Base-by-base conservation (phyloP, 2,329 filamentous ascomycete genomes). In the Venturia aucupariae region DNA sequence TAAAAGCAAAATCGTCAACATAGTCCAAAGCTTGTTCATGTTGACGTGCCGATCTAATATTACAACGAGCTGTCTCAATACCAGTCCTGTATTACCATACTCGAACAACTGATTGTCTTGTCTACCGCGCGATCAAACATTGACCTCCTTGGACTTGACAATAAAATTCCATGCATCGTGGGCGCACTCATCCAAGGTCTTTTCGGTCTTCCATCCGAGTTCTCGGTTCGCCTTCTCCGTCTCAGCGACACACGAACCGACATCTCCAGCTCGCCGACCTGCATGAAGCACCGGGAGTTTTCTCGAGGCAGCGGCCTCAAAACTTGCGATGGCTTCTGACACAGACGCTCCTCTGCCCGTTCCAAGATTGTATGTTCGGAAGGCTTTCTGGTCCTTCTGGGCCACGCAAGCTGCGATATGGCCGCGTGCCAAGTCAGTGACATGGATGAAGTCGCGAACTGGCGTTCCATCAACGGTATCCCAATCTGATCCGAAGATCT, bases 381-480 rank as follows among this genome's bases (percentile, higher is more conserved):
- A 77, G 5, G 74, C 67, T 2, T 73, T 66, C 60, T 69, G 69
- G 41, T 71, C 70, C 35, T 68, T 71, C 22, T 71, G 72, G 35
- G 74, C 73, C 5, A 72, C 70, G 61, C 86, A 75, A 1, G 86
- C 86, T 5, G 85, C 84, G 44, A 87, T 80, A 72, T 89, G 86
- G 4, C 84, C 86, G 51, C 82, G 78, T 7, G 85, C 85, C 54
- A 89, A 78, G 72, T 88, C 86, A 19, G 81, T 82, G 46, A 88
- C 86, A 68, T 88, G 86, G 68, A 88, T 86, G 70, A 86, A 89
- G 72, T 89, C 86, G 48, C 86, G 82, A 51, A 88, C 80, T 1
- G 85, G 84, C 0, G 86, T 88, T n/a, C 86, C 86, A 68, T 89
- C 86, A 3, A 78, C 75, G 0, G 86, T 88, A 65, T 85, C 79